Base-by-base conservation (phyloP, 345 rosid genomes). In the Cardamine resedifolia region DNA sequence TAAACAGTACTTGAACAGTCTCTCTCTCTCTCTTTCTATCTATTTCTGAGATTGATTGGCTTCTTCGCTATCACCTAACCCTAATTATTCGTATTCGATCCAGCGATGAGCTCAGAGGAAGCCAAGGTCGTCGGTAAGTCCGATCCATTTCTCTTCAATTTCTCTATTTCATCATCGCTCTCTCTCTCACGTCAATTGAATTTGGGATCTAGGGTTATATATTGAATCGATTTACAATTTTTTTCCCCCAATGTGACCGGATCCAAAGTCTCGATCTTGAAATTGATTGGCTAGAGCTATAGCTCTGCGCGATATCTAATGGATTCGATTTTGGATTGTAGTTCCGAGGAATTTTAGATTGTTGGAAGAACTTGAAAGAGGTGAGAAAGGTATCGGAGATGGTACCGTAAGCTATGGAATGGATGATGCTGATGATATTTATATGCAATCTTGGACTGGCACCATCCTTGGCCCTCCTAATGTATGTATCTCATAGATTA, bases 391-490 rank as follows among this genome's bases (percentile, higher is more conserved):
- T 52, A 88, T 90, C 10, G 95, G 95, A 24, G 97, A 91, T 74
- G 97, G 97, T 31, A 85, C 90, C 15, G 97, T 91, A 20, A 90
- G 97, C 87, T 90, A 90, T 81, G 97, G 97, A 64, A 88, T 88
- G 97, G 97, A 90, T 51, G 97, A 90, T 23, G 92, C 89, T 48
- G 95, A 90, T 83, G 97, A 90, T 80, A 88, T 90, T 53, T 85
- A 84, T 77, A 90, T 88, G 97, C 92, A 88, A 63, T 88, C 97
- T 27, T 90, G 97, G 97, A 90, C 97, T 66, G 97, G 97, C 67
- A 90, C 97, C 68, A 77, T 90, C 45, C 86, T 90, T 33, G 97
- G 97, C 27, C 95, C 92, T 68, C 95, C 82, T 78, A 90, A 88
- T 85, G 97, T 88, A 85, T 73, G 18, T 59, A 16, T 47, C 56